Conservation (phyloP, 768 basidiomycete genomes). For the Boletus reticulatus region DNA sequence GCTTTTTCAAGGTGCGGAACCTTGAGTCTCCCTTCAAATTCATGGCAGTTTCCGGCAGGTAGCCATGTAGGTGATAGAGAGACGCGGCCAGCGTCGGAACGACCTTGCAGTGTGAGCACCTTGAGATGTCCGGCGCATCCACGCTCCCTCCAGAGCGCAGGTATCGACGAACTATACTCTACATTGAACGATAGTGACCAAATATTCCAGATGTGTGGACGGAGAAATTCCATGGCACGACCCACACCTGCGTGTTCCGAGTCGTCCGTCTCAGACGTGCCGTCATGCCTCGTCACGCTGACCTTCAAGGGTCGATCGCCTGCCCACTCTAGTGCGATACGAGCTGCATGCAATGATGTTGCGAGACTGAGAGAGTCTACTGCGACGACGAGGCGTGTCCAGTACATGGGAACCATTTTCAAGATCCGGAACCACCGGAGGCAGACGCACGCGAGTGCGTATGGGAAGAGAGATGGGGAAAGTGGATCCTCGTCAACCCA, state of each 20-base stretch:
- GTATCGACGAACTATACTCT: neutral
- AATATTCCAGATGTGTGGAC: neutral
- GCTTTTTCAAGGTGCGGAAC: neutral
- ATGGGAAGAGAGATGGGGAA: slow-evolving; percentile 10
- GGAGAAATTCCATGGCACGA: slow-evolving; percentile 1
- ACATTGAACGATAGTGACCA: slow-evolving; percentile 12
- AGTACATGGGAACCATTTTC: neutral
- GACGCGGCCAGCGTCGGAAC: neutral
- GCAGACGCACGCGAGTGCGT: slow-evolving; percentile 6
- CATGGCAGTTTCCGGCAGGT: neutral
- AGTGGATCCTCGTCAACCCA: slow-evolving; percentile 7
- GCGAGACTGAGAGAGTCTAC: neutral
- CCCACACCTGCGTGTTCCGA: neutral
- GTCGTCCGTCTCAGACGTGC: neutral
- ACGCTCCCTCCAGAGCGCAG: slow-evolving; percentile 8
- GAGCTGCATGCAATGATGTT: neutral
- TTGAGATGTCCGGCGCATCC: neutral
- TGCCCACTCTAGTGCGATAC: slow-evolving; percentile 2
- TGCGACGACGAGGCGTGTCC: slow-evolving; percentile 8
- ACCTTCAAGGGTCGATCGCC: slow-evolving; percentile 1
- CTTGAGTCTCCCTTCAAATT: slow-evolving; percentile 4
- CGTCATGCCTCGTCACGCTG: slow-evolving; percentile 2
- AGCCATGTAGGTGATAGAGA: neutral
- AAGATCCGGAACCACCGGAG: slow-evolving; percentile 7
- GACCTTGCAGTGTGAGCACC: slow-evolving; percentile 2